Percentiles rank a stretch among this genome's conserved stretches.
Evolutionary conservation across 139 green algal genomes (phyloP).

Genomic region (Chlamydomonas asymmetrica): DNA sequence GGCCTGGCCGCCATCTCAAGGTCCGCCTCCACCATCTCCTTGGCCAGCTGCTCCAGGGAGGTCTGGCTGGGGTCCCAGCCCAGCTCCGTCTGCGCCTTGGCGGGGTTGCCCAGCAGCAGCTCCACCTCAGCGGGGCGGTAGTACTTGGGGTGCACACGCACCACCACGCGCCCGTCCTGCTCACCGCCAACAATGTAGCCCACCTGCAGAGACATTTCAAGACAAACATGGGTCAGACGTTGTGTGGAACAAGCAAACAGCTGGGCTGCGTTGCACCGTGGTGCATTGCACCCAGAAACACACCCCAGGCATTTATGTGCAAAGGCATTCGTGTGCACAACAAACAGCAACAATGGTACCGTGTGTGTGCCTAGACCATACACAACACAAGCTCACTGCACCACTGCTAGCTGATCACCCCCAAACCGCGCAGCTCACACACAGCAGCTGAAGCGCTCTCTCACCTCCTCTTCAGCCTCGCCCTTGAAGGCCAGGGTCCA

Average conservation of each 20-base stretch:
- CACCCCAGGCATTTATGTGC: no score
- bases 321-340: no score
- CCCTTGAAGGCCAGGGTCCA: constrained; percentile 56
- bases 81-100: constrained; percentile 50
- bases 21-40: constrained; percentile 3
- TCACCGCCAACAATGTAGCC: constrained; percentile 15
- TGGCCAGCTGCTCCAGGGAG: background rate
- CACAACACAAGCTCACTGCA: background rate
- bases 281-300: no score
- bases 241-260: no score
- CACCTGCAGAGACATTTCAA: no score
- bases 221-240: no score
- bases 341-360: no score
- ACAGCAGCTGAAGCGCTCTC: background rate
- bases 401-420: no score
- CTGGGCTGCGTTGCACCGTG: no score
- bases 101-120: constrained; percentile 65
- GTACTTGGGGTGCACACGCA: constrained; percentile 54
- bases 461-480: constrained; percentile 40
- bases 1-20: background rate
- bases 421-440: no score
- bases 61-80: background rate
- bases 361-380: constrained; percentile 22
- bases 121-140: constrained; percentile 82
- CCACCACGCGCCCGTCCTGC: constrained; percentile 23